Conservation (phyloP, 1,139 yeast species). For the Diutina neorugosa region DNA sequence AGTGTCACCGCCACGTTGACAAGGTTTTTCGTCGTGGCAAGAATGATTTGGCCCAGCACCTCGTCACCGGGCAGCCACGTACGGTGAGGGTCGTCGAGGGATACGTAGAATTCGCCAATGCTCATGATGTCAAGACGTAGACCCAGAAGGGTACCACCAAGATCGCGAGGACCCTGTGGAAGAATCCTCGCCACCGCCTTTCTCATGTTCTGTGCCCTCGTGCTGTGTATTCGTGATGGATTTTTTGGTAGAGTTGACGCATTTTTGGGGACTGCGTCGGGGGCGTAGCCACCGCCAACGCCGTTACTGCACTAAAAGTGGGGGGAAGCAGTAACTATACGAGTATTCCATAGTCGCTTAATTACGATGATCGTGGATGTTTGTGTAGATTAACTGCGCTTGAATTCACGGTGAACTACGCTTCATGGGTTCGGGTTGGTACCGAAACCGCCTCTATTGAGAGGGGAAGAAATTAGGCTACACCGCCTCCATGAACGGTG, state of each 20-base stretch:
- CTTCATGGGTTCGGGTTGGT: too few relatives aligned
- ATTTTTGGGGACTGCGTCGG: not conserved
- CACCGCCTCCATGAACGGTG: not conserved
- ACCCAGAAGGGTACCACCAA: not conserved
- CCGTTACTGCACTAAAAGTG: not conserved
- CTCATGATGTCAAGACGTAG: conserved; percentile 25
- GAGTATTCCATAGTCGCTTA: not conserved
- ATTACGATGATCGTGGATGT: too few relatives aligned
- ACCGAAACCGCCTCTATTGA: too few relatives aligned
- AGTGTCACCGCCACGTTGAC: conserved; percentile 42
- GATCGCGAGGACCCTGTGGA: conserved; percentile 1
- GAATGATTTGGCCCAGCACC: conserved; percentile 50
- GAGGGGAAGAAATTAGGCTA: not conserved
- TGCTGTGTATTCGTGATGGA: not conserved
- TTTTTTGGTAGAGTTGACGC: not conserved
- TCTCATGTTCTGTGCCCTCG: not conserved
- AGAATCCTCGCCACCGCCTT: conserved; percentile 1
- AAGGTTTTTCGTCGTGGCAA: conserved; percentile 43
- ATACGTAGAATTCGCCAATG: conserved; percentile 55
- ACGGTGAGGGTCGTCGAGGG: conserved; percentile 62
- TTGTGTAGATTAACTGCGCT: too few relatives aligned
- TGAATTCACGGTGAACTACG: too few relatives aligned
- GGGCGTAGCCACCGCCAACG: not conserved
- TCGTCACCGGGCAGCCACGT: conserved; percentile 58
- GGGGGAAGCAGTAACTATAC: not conserved